A percentile compares a stretch with the other conserved stretches of the same genome.
These are phyloP conservation scores for Emmonsiellopsis sp. DNA, from an alignment of 2,329 filamentous ascomycete genomes.

Conservation along the genomic window DNA sequence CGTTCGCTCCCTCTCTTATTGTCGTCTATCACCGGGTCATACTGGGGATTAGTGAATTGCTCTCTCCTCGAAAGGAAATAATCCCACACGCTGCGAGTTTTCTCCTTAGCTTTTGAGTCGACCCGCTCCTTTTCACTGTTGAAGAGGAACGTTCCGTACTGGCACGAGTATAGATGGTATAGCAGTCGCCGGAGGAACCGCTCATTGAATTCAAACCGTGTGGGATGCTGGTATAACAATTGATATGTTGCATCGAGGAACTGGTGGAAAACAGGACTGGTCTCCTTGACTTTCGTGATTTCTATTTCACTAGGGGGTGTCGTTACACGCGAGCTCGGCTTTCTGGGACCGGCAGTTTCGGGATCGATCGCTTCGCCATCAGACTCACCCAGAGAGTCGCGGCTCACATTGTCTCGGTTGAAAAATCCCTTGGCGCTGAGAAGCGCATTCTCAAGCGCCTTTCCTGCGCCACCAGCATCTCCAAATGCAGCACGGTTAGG, in stretches of 20 bases:
- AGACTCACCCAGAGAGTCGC: slow-evolving; percentile 55
- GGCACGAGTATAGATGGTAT: slow-evolving; percentile 91
- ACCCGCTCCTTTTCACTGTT: slow-evolving; percentile 86
- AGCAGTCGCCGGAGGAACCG: slow-evolving; percentile 79
- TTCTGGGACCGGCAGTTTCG: slow-evolving; percentile 31
- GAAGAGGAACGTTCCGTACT: slow-evolving; percentile 93
- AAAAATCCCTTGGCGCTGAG: slow-evolving; percentile 84
- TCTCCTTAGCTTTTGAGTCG: slow-evolving; percentile 58
- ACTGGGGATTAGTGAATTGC: slow-evolving; percentile 77
- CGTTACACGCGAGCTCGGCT: slow-evolving; percentile 23
- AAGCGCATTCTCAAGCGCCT: slow-evolving; percentile 77
- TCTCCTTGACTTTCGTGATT: slow-evolving; percentile 70
- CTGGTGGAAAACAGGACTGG: slow-evolving; percentile 94
- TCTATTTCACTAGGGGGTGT: slow-evolving; percentile 47
- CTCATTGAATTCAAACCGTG: slow-evolving; percentile 92
- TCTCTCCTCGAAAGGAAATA: slow-evolving; percentile 76
- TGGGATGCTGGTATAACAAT: slow-evolving; percentile 73
- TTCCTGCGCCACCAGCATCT: slow-evolving; percentile 43
- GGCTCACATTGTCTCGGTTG: slow-evolving; percentile 64
- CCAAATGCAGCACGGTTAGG: slow-evolving; percentile 28
- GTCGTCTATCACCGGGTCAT: slow-evolving; percentile 67
- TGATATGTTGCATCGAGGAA: slow-evolving; percentile 94
- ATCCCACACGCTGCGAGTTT: slow-evolving; percentile 85
- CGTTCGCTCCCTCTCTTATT: slow-evolving; percentile 70
- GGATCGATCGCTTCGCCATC: slow-evolving; percentile 46